These are phyloP conservation scores for Sugiyamaella boreocaroliniensis DNA, from an alignment of 805 yeast species.

Conservation along the genomic window DNA sequence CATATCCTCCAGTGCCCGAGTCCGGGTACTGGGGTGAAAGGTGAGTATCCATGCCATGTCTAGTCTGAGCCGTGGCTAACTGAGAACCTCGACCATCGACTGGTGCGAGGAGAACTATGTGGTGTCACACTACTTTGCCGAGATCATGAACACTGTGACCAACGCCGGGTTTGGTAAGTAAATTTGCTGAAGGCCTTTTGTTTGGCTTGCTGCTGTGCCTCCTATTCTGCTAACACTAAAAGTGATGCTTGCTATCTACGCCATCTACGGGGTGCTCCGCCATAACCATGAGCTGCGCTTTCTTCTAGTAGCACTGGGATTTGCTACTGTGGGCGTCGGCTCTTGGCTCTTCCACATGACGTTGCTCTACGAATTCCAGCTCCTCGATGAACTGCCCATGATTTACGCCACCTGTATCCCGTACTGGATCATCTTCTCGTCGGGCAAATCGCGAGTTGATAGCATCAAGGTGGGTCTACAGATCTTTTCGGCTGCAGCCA, in stretches of 20 bases:
- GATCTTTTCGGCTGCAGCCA: slow-evolving; percentile 47
- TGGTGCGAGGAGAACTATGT: slow-evolving; percentile 99
- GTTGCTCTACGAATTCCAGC: slow-evolving; percentile 76
- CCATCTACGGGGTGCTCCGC: slow-evolving; percentile 52
- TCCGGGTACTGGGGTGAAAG: slow-evolving; percentile 32
- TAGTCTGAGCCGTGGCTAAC: background rate
- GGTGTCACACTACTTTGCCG: slow-evolving; percentile 79
- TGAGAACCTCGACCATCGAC: slow-evolving; percentile 81
- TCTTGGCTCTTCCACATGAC: slow-evolving; percentile 98
- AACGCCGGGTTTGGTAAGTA: slow-evolving; percentile 46
- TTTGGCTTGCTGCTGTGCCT: too few species aligned
- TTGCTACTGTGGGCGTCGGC: slow-evolving; percentile 85
- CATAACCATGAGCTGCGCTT: slow-evolving; percentile 68
- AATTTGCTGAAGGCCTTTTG: too few species aligned
- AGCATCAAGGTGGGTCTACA: slow-evolving; percentile 42
- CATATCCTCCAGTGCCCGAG: slow-evolving; percentile 21
- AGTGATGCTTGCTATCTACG: slow-evolving; percentile 47
- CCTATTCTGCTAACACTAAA: background rate
- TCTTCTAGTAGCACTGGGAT: slow-evolving; percentile 65
- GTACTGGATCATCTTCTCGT: slow-evolving; percentile 73
- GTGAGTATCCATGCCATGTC: slow-evolving; percentile 6
- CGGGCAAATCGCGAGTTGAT: slow-evolving; percentile 37
- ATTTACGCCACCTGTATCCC: slow-evolving; percentile 96
- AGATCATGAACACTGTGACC: slow-evolving; percentile 79
- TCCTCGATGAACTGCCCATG: slow-evolving; percentile 96